Conservation (phyloP, 345 rosid species). For the Linum usitatissimum region DNA sequence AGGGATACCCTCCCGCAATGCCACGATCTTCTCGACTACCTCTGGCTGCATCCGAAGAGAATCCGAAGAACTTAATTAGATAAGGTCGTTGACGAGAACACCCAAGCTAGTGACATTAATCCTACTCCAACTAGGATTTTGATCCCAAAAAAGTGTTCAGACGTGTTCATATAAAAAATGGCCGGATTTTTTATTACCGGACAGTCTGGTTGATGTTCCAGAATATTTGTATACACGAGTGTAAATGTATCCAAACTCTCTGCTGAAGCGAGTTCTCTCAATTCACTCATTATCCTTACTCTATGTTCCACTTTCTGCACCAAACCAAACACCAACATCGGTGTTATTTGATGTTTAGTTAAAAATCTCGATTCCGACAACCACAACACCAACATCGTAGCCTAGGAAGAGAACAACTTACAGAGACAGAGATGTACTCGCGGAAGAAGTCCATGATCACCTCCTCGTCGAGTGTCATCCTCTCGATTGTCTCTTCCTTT, state of each 20-base stretch:
- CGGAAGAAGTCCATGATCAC: constrained; percentile 90
- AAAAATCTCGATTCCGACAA: too few species aligned
- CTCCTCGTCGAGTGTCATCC: constrained; percentile 97
- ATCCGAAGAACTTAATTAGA: neutral
- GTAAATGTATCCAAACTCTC: constrained; percentile 95
- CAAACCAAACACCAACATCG: constrained; percentile 11
- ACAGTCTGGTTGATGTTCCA: constrained; percentile 95
- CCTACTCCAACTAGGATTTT: neutral
- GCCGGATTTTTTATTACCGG: constrained; percentile 38
- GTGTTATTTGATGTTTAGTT: too few species aligned
- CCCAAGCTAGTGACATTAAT: too few species aligned
- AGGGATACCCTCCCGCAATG: constrained; percentile 90
- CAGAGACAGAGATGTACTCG: constrained; percentile 78
- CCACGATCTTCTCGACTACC: constrained; percentile 96
- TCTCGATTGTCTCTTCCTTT: constrained; percentile 91
- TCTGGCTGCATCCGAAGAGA: constrained; percentile 47
- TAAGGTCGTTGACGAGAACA: too few species aligned
- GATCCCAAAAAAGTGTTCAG: too few species aligned
- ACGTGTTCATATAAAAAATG: too few species aligned
- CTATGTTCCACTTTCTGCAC: constrained; percentile 86
- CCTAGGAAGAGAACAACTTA: too few species aligned
- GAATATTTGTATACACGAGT: constrained; percentile 82
- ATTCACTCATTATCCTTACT: constrained; percentile 75
- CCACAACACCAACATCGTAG: constrained; percentile 60
- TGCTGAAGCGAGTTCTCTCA: constrained; percentile 97